phyloP scores from a whole-genome alignment of 1,284 basidiomycete species.

The Fomitopsis pinicola region DNA sequence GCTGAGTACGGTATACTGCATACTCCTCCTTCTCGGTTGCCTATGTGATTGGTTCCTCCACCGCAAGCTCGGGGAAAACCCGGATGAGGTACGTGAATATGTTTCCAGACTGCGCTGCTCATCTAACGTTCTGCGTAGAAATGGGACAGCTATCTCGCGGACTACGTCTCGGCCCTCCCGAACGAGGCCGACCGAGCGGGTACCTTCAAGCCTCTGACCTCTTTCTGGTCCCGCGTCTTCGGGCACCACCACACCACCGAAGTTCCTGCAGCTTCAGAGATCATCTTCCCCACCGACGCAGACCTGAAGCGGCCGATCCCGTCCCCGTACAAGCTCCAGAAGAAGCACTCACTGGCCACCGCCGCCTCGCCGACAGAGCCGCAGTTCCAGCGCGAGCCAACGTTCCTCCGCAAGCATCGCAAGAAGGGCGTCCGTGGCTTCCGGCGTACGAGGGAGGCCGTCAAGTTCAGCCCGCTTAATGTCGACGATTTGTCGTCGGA shows the following conservation, averaged over 20 bases:
- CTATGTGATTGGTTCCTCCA: slow-evolving; percentile 51
- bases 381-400: slow-evolving; percentile 1
- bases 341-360: slow-evolving; percentile 15
- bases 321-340: slow-evolving; percentile 19
- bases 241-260: slow-evolving; percentile 15
- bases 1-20: slow-evolving; percentile 50
- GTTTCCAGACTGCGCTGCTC: not conserved
- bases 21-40: slow-evolving; percentile 46
- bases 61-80: slow-evolving; percentile 55
- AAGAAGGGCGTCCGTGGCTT: slow-evolving; percentile 15
- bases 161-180: slow-evolving; percentile 49
- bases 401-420: slow-evolving; percentile 22
- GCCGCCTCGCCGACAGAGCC: not conserved
- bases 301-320: slow-evolving; percentile 23
- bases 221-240: slow-evolving; percentile 50
- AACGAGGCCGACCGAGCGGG: slow-evolving; percentile 35
- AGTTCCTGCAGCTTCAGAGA: slow-evolving; percentile 6
- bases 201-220: slow-evolving; percentile 40
- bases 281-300: slow-evolving; percentile 26
- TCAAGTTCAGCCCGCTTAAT: slow-evolving; percentile 45
- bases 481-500: slow-evolving; percentile 29
- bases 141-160: slow-evolving; percentile 64
- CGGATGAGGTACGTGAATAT: slow-evolving; percentile 49
- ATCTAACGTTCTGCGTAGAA: slow-evolving; percentile 35
- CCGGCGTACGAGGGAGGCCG: slow-evolving; percentile 34